Evolutionary conservation across 2,329 filamentous ascomycete species (phyloP).

Genomic region (Zopfia rhizophila): DNA sequence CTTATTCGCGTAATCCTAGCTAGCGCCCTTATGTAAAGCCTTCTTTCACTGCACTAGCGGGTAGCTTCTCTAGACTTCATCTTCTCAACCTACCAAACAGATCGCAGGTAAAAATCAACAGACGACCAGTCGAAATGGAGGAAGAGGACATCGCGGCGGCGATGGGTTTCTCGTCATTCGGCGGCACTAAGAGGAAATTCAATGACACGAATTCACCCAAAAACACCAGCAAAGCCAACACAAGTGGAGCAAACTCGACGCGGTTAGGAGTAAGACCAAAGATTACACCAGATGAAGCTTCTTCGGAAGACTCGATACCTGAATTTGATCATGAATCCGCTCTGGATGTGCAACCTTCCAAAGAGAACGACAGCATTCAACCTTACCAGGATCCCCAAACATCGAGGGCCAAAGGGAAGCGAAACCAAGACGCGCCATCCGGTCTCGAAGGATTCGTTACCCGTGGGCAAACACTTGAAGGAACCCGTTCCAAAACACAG

Average conservation of each 20-base stretch:
- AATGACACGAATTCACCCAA: conserved; percentile 67
- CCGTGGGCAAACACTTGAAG: conserved; percentile 38
- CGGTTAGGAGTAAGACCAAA: conserved; percentile 51
- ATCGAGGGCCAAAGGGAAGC: conserved; percentile 24
- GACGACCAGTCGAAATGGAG: too few relatives aligned
- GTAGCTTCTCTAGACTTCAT: too few relatives aligned
- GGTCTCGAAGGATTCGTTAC: conserved; percentile 46
- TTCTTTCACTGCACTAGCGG: too few relatives aligned
- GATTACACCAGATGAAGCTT: conserved; percentile 14
- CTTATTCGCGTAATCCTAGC: too few relatives aligned
- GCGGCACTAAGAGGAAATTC: conserved; percentile 73
- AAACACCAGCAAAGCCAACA: conserved; percentile 41
- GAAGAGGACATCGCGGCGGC: conserved; percentile 70
- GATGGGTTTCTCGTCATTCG: conserved; percentile 81
- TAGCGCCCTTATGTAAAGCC: too few relatives aligned
- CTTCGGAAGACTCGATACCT: too few relatives aligned
- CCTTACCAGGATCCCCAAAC: too few relatives aligned
- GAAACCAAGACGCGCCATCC: conserved; percentile 25
- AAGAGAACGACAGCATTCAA: too few relatives aligned
- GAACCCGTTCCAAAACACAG: conserved; percentile 19
- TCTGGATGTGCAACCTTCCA: neutral
- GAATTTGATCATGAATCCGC: conserved; percentile 1
- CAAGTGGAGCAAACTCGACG: conserved; percentile 47
- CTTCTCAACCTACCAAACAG: too few relatives aligned
- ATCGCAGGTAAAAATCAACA: too few relatives aligned